Conservation (phyloP, 495 filamentous ascomycete species). For the Extremus antarcticus region DNA sequence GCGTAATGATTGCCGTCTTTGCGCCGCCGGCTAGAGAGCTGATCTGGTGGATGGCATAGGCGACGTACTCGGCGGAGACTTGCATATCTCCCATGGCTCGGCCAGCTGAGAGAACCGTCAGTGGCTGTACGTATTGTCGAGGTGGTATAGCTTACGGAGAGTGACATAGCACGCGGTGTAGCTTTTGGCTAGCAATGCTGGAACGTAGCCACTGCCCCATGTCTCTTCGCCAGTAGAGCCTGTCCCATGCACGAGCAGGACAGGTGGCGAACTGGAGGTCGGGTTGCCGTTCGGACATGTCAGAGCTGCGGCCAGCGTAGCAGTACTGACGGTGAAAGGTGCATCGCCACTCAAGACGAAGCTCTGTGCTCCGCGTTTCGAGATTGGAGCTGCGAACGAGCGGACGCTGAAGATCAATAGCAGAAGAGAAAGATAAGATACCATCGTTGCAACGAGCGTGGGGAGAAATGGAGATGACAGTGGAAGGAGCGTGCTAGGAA, state of each 20-base stretch:
- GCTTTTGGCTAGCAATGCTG: constrained; percentile 11
- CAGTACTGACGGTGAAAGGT: constrained; percentile 10
- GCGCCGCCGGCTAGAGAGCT: constrained; percentile 11
- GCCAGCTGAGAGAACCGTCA: constrained; percentile 3
- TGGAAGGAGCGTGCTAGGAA: neutral
- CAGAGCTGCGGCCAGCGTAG: constrained; percentile 11
- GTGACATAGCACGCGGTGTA: constrained; percentile 19
- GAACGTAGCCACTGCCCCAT: constrained; percentile 15
- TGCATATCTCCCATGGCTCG: constrained; percentile 21
- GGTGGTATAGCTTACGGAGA: constrained; percentile 4
- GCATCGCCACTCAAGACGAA: constrained; percentile 14
- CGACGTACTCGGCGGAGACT: constrained; percentile 10
- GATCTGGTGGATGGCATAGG: constrained; percentile 15
- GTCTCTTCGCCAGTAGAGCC: constrained; percentile 12
- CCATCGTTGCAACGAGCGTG: neutral
- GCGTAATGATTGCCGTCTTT: constrained; percentile 26
- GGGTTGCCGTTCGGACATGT: constrained; percentile 18
- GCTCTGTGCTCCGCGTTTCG: neutral
- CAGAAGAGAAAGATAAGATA: neutral
- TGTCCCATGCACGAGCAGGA: constrained; percentile 17
- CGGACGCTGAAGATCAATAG: neutral
- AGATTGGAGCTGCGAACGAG: constrained; percentile 6
- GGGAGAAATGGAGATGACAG: neutral
- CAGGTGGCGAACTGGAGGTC: constrained; percentile 5
- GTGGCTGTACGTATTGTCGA: neutral